Percentiles rank a stretch among this genome's conserved stretches.
These are phyloP conservation scores for Colletotrichum tofieldiae DNA, from an alignment of 2,329 filamentous ascomycete species.

Conservation along the genomic window DNA sequence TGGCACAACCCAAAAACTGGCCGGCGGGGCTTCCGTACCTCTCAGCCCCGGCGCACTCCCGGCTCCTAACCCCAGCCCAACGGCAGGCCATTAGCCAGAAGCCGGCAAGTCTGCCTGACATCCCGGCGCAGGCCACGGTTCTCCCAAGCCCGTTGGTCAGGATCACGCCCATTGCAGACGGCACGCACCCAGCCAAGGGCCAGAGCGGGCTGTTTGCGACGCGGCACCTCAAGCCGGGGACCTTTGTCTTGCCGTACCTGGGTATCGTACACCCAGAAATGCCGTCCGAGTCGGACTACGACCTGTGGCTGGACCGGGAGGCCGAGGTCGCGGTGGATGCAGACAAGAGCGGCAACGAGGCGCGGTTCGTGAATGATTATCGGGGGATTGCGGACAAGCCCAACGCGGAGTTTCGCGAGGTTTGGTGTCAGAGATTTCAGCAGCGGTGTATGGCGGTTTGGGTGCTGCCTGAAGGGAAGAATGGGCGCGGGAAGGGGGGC, in stretches of 20 bases:
- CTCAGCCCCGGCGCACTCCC: constrained; percentile 63
- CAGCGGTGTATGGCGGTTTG: constrained; percentile 73
- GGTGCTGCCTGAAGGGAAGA: constrained; percentile 64
- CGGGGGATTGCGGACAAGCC: constrained; percentile 68
- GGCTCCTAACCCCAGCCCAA: constrained; percentile 61
- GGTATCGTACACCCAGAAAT: constrained; percentile 68
- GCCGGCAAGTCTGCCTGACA: constrained; percentile 46
- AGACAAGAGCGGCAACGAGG: constrained; percentile 72
- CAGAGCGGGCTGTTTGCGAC: constrained; percentile 75
- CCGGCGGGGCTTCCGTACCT: constrained; percentile 69
- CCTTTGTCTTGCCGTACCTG: constrained; percentile 74
- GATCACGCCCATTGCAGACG: constrained; percentile 67
- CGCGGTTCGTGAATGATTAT: constrained; percentile 78
- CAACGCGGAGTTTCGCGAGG: constrained; percentile 73
- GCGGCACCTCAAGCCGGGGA: constrained; percentile 66
- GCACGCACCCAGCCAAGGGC: constrained; percentile 70
- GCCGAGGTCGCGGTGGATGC: constrained; percentile 74
- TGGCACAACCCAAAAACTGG: constrained; percentile 70
- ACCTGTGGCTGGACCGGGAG: constrained; percentile 74
- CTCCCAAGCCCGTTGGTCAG: constrained; percentile 66
- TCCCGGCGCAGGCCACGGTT: constrained; percentile 55
- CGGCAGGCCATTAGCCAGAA: constrained; percentile 54
- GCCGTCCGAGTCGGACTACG: constrained; percentile 69
- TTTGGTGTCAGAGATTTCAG: constrained; percentile 67
- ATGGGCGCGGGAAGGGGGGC: constrained; percentile 51